These are phyloP conservation scores for Hysterangium stoloniferum DNA, from an alignment of 768 basidiomycete genomes.

Conservation along the genomic window DNA sequence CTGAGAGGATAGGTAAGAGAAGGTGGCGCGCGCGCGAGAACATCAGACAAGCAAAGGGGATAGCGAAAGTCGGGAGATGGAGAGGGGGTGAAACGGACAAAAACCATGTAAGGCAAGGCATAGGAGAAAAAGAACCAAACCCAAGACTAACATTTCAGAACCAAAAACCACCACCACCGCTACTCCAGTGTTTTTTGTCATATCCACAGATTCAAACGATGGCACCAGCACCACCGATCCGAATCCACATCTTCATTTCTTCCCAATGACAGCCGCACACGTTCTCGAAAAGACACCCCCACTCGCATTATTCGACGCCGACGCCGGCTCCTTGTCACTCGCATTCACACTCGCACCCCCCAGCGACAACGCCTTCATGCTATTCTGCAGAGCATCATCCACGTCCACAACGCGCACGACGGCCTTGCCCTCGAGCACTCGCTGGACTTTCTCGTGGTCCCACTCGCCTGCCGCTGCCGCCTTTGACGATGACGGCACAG, in stretches of 20 bases:
- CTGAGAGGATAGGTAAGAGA: no score
- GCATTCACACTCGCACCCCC: not conserved
- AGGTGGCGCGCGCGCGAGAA: no score
- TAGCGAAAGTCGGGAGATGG: no score
- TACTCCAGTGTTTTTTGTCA: no score
- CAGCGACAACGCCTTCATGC: conserved; percentile 13
- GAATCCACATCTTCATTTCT: conserved; percentile 5
- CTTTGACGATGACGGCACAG: conserved; percentile 14
- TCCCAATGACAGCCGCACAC: conserved; percentile 6
- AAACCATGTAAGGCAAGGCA: no score
- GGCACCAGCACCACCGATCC: no score
- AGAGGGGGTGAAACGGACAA: no score
- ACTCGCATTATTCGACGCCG: not conserved
- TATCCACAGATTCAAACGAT: no score
- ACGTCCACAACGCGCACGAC: conserved; percentile 75
- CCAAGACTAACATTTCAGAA: no score
- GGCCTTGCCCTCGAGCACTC: conserved; percentile 76
- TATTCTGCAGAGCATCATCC: conserved; percentile 17
- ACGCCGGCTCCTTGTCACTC: not conserved
- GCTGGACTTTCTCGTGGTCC: conserved; percentile 77
- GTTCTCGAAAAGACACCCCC: conserved; percentile 2
- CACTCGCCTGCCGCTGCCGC: conserved; percentile 29
- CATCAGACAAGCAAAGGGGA: no score
- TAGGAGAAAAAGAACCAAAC: no score
- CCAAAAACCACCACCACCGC: no score